These are phyloP conservation scores for Colletotrichum nymphaeae DNA, from an alignment of 2,329 filamentous ascomycete genomes.

Conservation along the genomic window DNA sequence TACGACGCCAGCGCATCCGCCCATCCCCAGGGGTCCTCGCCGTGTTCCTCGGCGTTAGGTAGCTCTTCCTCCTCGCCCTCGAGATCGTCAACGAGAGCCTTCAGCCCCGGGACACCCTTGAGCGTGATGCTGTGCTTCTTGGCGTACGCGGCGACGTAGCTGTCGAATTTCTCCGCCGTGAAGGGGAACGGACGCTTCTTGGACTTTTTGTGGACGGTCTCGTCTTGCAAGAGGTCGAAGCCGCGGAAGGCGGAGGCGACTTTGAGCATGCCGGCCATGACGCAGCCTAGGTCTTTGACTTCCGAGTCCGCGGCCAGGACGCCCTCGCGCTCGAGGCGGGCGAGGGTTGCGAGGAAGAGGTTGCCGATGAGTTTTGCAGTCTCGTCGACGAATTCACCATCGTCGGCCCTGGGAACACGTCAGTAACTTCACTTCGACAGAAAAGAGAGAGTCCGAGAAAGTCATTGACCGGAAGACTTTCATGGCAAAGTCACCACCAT, in stretches of 20 bases:
- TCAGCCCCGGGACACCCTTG: constrained; percentile 40
- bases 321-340: constrained; percentile 45
- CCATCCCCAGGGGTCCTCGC: constrained; percentile 43
- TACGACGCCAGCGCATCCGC: constrained; percentile 40
- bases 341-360: constrained; percentile 53
- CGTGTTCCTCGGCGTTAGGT: constrained; percentile 36
- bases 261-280: constrained; percentile 51
- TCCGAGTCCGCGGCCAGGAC: constrained; percentile 48
- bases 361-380: constrained; percentile 40
- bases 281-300: constrained; percentile 48
- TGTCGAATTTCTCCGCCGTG: constrained; percentile 40
- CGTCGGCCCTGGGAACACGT: constrained; percentile 21
- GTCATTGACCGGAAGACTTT: neutral
- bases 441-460: no score
- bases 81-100: constrained; percentile 36
- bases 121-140: constrained; percentile 47
- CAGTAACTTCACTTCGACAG: neutral
- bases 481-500: constrained; percentile 19
- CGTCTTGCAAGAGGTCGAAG: constrained; percentile 36
- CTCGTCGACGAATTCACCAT: constrained; percentile 40
- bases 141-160: constrained; percentile 48
- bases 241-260: constrained; percentile 34
- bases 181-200: constrained; percentile 39
- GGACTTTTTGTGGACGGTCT: constrained; percentile 20
- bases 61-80: constrained; percentile 40